These are phyloP conservation scores for Cornus suecica DNA, from an alignment of 148 eudicot genomes.

Conservation along the genomic window DNA sequence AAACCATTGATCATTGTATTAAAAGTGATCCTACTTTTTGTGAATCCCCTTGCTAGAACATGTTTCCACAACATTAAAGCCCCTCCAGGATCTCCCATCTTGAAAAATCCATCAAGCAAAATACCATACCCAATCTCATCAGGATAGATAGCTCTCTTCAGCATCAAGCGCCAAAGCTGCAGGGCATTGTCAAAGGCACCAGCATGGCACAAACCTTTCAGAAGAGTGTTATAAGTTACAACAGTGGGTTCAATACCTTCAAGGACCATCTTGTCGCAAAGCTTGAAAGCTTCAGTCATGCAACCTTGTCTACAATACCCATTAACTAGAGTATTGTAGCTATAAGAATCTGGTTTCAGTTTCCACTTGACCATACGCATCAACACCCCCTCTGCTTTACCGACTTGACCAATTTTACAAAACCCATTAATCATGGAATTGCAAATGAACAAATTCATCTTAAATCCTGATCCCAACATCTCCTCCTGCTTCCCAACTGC, in stretches of 20 bases:
- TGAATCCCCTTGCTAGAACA: slow-evolving; percentile 46
- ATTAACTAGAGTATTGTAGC: slow-evolving; percentile 67
- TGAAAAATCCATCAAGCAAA: slow-evolving; percentile 61
- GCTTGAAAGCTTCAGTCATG: slow-evolving; percentile 45
- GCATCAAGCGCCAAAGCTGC: slow-evolving; percentile 39
- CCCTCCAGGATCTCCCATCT: slow-evolving; percentile 38
- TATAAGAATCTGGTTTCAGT: slow-evolving; percentile 72
- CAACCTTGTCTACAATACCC: slow-evolving; percentile 60
- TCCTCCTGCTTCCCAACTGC: slow-evolving; percentile 56
- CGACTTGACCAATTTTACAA: slow-evolving; percentile 63
- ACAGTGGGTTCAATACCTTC: slow-evolving; percentile 43
- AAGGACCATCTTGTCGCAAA: slow-evolving; percentile 57
- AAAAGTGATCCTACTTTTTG: slow-evolving; percentile 34
- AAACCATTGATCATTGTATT: slow-evolving; percentile 79
- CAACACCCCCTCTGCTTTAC: slow-evolving; percentile 43
- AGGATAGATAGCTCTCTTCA: slow-evolving; percentile 52
- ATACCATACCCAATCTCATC: slow-evolving; percentile 69
- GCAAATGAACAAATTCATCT: slow-evolving; percentile 55
- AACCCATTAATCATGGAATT: slow-evolving; percentile 81
- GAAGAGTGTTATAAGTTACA: slow-evolving; percentile 72
- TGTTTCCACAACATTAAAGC: slow-evolving; percentile 66
- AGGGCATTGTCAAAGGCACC: slow-evolving; percentile 49
- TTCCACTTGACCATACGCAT: slow-evolving; percentile 50
- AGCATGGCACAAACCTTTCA: slow-evolving; percentile 57
- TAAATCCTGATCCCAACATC: slow-evolving; percentile 57